Conservation (phyloP, 805 yeast species). For the Starmerella lactis-condensi region DNA sequence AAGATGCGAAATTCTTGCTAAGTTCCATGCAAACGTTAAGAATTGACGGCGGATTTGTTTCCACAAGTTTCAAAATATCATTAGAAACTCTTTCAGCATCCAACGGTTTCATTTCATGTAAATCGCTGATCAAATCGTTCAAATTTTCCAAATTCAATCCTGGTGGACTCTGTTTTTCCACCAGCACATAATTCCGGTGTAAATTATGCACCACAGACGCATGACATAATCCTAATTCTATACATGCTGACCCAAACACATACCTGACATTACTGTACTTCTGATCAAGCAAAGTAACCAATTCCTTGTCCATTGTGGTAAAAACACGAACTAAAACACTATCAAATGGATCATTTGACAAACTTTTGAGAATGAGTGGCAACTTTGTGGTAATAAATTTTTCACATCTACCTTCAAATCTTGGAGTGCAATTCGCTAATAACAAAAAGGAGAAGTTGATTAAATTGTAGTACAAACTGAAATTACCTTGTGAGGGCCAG, state of each 20-base stretch:
- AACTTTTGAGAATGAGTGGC: conserved; percentile 27
- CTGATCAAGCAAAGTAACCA: conserved; percentile 12
- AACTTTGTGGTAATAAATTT: conserved; percentile 30
- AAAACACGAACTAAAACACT: conserved; percentile 18
- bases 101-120: background rate
- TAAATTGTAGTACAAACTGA: conserved; percentile 24
- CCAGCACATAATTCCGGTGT: conserved; percentile 11
- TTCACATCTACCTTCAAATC: conserved; percentile 24
- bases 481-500: conserved; percentile 17
- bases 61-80: background rate
- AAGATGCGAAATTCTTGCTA: too few species aligned
- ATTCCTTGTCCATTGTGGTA: conserved; percentile 17
- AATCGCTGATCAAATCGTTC: background rate
- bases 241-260: conserved; percentile 12
- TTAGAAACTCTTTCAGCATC: background rate
- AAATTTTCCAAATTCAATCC: background rate
- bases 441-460: conserved; percentile 28
- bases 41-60: too few species aligned
- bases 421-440: conserved; percentile 20
- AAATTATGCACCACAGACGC: conserved; percentile 14
- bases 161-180: background rate
- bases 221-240: conserved; percentile 16
- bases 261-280: conserved; percentile 7
- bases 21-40: too few species aligned
- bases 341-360: conserved; percentile 20